Conservation (phyloP, 2,329 filamentous ascomycete genomes). For the Nigrograna mackinnonii region DNA sequence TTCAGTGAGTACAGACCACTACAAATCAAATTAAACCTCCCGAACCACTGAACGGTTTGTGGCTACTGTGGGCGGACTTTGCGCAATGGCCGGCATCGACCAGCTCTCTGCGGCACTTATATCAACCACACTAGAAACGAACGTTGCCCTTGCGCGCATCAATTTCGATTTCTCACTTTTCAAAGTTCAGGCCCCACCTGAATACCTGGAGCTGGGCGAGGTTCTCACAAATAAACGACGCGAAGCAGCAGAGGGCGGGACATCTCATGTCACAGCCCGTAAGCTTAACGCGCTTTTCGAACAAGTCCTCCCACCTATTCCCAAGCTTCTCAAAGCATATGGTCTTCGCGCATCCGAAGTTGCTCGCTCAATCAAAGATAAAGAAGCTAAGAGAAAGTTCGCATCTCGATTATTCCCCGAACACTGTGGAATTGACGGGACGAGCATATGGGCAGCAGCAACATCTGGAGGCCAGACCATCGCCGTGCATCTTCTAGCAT, state of each 20-base stretch:
- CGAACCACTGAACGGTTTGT: no score
- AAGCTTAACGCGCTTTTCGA: conserved; percentile 47
- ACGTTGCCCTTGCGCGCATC: conserved; percentile 20
- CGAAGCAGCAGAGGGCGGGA: conserved; percentile 43
- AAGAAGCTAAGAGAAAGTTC: neutral
- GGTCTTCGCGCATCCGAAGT: conserved; percentile 31
- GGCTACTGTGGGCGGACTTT: no score
- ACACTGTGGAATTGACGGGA: conserved; percentile 13
- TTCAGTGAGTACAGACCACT: no score
- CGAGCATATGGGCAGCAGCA: conserved; percentile 21
- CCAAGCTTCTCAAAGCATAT: conserved; percentile 39
- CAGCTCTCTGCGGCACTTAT: conserved; percentile 4
- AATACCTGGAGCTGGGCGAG: conserved; percentile 37
- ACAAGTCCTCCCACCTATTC: conserved; percentile 31
- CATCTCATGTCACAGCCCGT: conserved; percentile 42
- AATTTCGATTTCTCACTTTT: conserved; percentile 51
- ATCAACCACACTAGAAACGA: conserved; percentile 14
- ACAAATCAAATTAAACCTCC: no score
- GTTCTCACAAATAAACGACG: conserved; percentile 32
- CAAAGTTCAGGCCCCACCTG: conserved; percentile 45
- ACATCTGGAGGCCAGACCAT: conserved; percentile 30
- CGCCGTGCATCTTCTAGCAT: conserved; percentile 38
- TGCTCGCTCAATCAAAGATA: neutral
- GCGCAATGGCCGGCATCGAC: neutral
- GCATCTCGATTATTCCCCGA: conserved; percentile 9